Conservation (phyloP, 441 rosid species). For the Pelargonium australe region DNA sequence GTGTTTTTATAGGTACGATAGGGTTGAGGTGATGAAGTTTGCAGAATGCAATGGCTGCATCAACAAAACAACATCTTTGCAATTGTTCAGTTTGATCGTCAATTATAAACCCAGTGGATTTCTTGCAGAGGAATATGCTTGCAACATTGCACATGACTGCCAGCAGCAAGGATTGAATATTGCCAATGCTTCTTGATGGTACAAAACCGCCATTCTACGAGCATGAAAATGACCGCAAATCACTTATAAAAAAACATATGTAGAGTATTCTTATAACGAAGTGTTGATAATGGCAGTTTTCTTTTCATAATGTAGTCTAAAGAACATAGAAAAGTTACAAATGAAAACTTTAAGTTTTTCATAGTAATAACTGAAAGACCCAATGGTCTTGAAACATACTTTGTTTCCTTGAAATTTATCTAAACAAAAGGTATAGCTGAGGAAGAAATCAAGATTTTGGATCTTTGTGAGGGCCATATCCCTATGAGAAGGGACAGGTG, state of each 20-base stretch:
- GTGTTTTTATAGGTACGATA: constrained; percentile 55
- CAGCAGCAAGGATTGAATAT: constrained; percentile 72
- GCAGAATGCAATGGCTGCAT: constrained; percentile 87
- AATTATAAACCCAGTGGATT: constrained; percentile 38
- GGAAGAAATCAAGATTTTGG: not conserved
- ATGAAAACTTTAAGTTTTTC: not conserved
- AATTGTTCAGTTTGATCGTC: constrained; percentile 59
- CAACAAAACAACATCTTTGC: constrained; percentile 63
- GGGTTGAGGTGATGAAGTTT: constrained; percentile 85
- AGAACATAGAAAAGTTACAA: not conserved
- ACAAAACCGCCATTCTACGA: constrained; percentile 48
- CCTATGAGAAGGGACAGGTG: not conserved
- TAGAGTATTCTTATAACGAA: not conserved
- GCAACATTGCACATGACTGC: constrained; percentile 73
- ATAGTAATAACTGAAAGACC: constrained; percentile 8
- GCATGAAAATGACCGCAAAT: constrained; percentile 25
- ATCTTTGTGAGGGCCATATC: not conserved
- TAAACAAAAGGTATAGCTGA: not conserved
- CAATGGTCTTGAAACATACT: constrained; percentile 4
- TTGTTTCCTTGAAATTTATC: constrained; percentile 3
- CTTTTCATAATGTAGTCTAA: constrained; percentile 3
- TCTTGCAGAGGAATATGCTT: constrained; percentile 55
- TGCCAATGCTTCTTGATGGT: constrained; percentile 43
- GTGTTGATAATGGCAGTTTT: not conserved
- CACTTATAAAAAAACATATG: constrained; percentile 8